These are phyloP conservation scores for Paracoccidioides lutzii DNA, from an alignment of 2,329 filamentous ascomycete genomes.

Conservation along the genomic window DNA sequence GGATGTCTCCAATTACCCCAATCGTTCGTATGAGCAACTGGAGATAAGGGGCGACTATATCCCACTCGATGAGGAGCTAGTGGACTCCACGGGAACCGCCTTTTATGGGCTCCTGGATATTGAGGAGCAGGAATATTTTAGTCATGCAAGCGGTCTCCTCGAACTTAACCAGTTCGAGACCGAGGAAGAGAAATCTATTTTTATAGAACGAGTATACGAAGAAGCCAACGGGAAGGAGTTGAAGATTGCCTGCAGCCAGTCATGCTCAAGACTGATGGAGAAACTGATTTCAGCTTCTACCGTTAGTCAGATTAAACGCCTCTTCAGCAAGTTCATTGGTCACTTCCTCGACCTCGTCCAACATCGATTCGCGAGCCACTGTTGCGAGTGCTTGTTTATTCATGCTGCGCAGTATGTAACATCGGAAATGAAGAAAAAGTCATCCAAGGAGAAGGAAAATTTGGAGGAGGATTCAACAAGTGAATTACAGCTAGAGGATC, in stretches of 20 bases:
- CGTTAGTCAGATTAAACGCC: constrained; percentile 64
- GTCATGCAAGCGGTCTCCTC: constrained; percentile 74
- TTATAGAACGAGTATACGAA: constrained; percentile 68
- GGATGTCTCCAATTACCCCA: neutral
- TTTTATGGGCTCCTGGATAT: constrained; percentile 92
- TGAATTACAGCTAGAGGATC: constrained; percentile 60
- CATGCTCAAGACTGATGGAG: constrained; percentile 87
- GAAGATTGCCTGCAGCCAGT: constrained; percentile 91
- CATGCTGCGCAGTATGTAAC: constrained; percentile 68
- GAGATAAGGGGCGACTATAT: constrained; percentile 28
- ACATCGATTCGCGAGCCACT: constrained; percentile 94
- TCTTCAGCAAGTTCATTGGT: constrained; percentile 74
- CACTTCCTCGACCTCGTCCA: constrained; percentile 85
- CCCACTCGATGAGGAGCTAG: constrained; percentile 17
- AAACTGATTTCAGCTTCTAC: constrained; percentile 72
- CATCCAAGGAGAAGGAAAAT: constrained; percentile 29
- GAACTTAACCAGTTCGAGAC: constrained; percentile 78
- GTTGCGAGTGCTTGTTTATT: constrained; percentile 85
- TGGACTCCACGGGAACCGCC: constrained; percentile 42
- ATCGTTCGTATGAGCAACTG: constrained; percentile 14
- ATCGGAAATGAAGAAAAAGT: constrained; percentile 47
- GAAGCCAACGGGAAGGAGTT: constrained; percentile 87
- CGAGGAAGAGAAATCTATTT: constrained; percentile 56
- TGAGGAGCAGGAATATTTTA: constrained; percentile 92
- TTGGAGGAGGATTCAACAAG: constrained; percentile 31